Percentiles rank a stretch among this genome's conserved stretches.
These are phyloP conservation scores for Tolypocladium endophyticum DNA, from an alignment of 2,329 filamentous ascomycete species.

Conservation along the genomic window DNA sequence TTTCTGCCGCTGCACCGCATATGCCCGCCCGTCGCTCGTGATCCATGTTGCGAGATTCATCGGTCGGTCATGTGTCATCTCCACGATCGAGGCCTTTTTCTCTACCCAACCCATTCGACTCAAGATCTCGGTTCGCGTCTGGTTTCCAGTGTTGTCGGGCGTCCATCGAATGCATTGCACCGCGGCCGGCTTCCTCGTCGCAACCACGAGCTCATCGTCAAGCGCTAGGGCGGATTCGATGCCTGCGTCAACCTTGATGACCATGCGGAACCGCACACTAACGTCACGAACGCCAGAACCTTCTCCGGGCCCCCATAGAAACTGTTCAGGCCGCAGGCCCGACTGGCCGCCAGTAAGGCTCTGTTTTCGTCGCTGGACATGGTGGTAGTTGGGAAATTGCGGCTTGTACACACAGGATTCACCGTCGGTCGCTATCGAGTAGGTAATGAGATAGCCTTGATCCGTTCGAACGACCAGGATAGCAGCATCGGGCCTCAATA, in stretches of 20 bases:
- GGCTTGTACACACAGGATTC: slow-evolving; percentile 78
- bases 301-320: slow-evolving; percentile 69
- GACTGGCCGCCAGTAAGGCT: slow-evolving; percentile 49
- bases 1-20: slow-evolving; percentile 71
- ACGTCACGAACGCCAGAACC: slow-evolving; percentile 74
- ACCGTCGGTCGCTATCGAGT: slow-evolving; percentile 78
- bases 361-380: slow-evolving; percentile 51
- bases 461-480: slow-evolving; percentile 86
- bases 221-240: slow-evolving; percentile 80
- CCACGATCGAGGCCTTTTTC: slow-evolving; percentile 63
- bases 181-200: slow-evolving; percentile 84
- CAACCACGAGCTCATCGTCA: slow-evolving; percentile 86
- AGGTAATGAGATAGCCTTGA: slow-evolving; percentile 83
- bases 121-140: slow-evolving; percentile 84
- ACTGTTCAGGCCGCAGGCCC: slow-evolving; percentile 46
- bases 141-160: slow-evolving; percentile 67
- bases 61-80: slow-evolving; percentile 88
- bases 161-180: slow-evolving; percentile 95
- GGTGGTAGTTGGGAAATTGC: slow-evolving; percentile 59
- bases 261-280: slow-evolving; percentile 88
- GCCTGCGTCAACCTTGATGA: slow-evolving; percentile 94
- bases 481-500: slow-evolving; percentile 82
- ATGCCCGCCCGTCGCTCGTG: slow-evolving; percentile 75
- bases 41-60: slow-evolving; percentile 97
- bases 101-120: slow-evolving; percentile 79